These are phyloP conservation scores for Syzygium jambos DNA, from an alignment of 345 rosid genomes.

Conservation along the genomic window DNA sequence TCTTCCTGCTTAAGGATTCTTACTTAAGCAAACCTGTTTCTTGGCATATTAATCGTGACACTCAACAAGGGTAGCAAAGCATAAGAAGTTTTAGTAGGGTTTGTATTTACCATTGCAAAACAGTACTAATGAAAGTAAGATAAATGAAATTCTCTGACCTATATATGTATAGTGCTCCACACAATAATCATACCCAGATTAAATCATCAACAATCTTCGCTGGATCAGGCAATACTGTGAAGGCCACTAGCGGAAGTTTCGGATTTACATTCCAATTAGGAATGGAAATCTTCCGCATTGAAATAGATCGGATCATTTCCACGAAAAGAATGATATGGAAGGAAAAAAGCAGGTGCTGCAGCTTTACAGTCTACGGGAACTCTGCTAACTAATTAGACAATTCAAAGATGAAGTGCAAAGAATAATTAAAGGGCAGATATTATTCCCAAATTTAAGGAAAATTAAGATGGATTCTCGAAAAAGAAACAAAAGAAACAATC, in stretches of 20 bases:
- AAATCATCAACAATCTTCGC: too few species aligned
- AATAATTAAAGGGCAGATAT: not conserved
- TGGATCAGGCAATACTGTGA: too few species aligned
- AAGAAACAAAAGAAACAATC: not conserved
- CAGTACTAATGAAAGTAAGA: not conserved
- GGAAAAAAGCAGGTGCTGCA: not conserved
- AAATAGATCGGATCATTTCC: too few species aligned
- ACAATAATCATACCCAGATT: too few species aligned
- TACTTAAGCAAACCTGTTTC: not conserved
- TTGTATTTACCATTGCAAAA: not conserved
- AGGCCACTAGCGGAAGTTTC: too few species aligned
- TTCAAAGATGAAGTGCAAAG: not conserved
- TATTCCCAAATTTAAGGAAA: not conserved
- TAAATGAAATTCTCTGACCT: not conserved
- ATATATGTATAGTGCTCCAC: too few species aligned
- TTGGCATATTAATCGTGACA: not conserved
- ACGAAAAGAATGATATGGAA: not conserved
- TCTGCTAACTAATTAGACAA: too few species aligned
- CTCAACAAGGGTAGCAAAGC: not conserved
- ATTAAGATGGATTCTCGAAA: not conserved
- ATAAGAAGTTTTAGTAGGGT: not conserved
- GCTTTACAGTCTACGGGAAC: too few species aligned
- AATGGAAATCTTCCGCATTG: too few species aligned
- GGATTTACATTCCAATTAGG: too few species aligned
- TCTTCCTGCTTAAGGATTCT: not conserved